Evolutionary conservation across 169 alveolate species (phyloP), one percentile per base, ranked within the genome.

Genomic region (Cryptosporidium ryanae): DNA sequence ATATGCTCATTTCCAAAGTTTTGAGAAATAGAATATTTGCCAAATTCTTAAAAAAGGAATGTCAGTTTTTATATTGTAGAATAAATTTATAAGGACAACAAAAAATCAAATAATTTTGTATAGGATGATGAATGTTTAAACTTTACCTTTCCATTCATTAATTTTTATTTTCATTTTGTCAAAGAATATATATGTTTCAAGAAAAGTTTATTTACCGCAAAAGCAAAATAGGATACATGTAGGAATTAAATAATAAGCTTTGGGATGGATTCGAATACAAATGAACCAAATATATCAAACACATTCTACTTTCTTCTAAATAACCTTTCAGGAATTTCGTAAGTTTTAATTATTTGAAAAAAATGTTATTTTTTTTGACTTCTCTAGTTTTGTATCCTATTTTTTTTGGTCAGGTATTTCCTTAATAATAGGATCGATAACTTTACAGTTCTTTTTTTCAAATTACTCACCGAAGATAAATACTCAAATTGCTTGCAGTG

Each of bases 391-490:
- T 18, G 84, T 84, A 21, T 82, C 91, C 25, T 90, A 90, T 54
- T 90, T 90, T 66, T 90, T 90, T 70, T 90, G 93, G 93, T 84
- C 90, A 13, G 93, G 91, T n/a, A 43, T 70, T 34, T 48, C 84
- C n/a, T 55, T 84, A 64, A 15, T 90, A 3, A 27, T 81, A 21
- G 93, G 93, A 44, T 76, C 93, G 15, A 55, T 84, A 10, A 64
- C 84, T 43, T 34, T 84, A 21, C 67, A 84, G 34, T 59, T 90
- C 31, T 90, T 82, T 50, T 90, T 65, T 50, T 71, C 59, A 43
- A 64, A 84, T 43, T 66, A 63, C 32, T 90, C 91, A 46, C 93
- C 93, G 17, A 49, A 67, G 23, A 91, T 90, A 43, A 43, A 81
- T 63, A 32, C 13, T 21, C 87, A 82, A 25, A 82, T 57, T 29